Evolutionary conservation across 2,329 filamentous ascomycete genomes (phyloP), one percentile per base, ranked within the genome.

Genomic region (Sphaerulina musiva): DNA sequence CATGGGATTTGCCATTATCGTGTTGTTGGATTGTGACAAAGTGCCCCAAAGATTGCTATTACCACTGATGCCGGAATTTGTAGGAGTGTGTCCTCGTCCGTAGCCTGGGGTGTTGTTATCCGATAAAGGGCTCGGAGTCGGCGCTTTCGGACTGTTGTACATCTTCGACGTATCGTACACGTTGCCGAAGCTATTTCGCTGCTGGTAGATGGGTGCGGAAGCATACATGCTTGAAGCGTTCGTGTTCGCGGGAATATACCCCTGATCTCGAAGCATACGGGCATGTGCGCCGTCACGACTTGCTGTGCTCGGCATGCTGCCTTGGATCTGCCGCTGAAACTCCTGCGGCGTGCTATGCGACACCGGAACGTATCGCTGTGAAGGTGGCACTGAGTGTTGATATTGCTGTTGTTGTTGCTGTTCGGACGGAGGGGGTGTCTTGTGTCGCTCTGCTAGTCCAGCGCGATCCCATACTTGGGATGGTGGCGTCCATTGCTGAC

Each of bases 321-420:
- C 45, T 31, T 61, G 53, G 31, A 68, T 62, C 46, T 66, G 63
- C 29, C 59, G 60, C 47, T 75, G 72, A 41, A 76, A 76, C 2
- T 75, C 72, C 47, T 73, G 70, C 10, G 72, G 59, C 2, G 72
- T 74, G 53, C 74, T 72, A 55, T 76, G 61, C 41, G 53, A 49
- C n/a, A 61, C 53, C 40, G 57, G 53, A 9, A 54, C 48, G 31
- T 47, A 57, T 36, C 38, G 57, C 56, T 60, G 58, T 31, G 42
- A 38, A 36, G 36, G 43, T 29, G 53, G 52, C 26, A 49, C 58
- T 6, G 48, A 47, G 23, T 53, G 48, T 32, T 61, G 57, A 48
- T 60, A 55, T 12, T 58, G 46, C 31, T 57, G 53, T 26, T 58
- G 46, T 23, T 57, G 53, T 26, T 54, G 53, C 40, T 54, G 61